Evolutionary conservation across 2,329 filamentous ascomycete species (phyloP).

Genomic region (Alternaria incomplexa): DNA sequence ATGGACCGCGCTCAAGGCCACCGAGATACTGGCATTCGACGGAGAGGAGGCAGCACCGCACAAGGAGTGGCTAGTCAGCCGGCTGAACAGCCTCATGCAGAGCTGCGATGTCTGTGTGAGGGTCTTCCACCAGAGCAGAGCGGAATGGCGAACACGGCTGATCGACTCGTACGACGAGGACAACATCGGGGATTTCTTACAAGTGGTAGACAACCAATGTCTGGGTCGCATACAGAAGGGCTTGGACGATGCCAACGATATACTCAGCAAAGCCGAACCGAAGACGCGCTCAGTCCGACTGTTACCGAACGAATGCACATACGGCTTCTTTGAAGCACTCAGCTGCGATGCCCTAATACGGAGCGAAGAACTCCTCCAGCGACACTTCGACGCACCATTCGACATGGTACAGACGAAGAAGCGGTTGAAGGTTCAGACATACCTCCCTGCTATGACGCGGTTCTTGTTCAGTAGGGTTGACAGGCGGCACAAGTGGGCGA

Average conservation of each 20-base stretch:
- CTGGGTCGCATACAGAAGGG: conserved; percentile 52
- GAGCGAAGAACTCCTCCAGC: conserved; percentile 58
- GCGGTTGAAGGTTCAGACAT: conserved; percentile 76
- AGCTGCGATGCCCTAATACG: conserved; percentile 81
- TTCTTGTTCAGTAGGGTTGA: conserved; percentile 81
- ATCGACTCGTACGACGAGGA: conserved; percentile 53
- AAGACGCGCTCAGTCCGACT: conserved; percentile 58
- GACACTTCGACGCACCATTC: conserved; percentile 83
- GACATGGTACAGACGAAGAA: conserved; percentile 78
- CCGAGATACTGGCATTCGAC: conserved; percentile 56
- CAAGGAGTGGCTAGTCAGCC: conserved; percentile 49
- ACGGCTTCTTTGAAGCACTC: conserved; percentile 85
- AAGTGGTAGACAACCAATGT: conserved; percentile 54
- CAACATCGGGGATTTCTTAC: conserved; percentile 53
- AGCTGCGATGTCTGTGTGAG: conserved; percentile 59
- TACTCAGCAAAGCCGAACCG: conserved; percentile 54
- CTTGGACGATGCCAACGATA: conserved; percentile 49
- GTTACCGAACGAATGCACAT: conserved; percentile 67
- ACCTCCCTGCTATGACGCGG: conserved; percentile 79
- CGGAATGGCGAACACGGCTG: conserved; percentile 49
- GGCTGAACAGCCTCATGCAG: conserved; percentile 51
- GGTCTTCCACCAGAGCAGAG: conserved; percentile 54
- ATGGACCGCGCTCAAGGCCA: conserved; percentile 50
- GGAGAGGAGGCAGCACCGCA: conserved; percentile 54
- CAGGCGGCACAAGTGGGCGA: conserved; percentile 70